Evolutionary conservation across 345 rosid genomes (phyloP).

Genomic region (Litchi chinensis): DNA sequence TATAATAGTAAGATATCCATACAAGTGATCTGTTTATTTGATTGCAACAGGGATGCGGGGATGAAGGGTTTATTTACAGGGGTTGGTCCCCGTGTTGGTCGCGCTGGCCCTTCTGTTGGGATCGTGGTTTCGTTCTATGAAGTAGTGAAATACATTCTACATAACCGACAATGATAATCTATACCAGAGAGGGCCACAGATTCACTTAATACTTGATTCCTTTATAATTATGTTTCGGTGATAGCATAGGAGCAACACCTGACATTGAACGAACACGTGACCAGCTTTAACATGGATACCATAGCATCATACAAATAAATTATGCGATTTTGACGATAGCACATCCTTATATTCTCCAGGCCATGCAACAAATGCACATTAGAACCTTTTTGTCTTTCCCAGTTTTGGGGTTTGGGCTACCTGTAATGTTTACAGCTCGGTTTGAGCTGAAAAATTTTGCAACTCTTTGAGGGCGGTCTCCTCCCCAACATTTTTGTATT

Average conservation of each 20-base stretch:
- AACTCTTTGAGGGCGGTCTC: not conserved
- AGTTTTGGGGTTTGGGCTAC: conserved; percentile 23
- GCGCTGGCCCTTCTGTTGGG: conserved; percentile 95
- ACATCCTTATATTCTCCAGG: conserved; percentile 1
- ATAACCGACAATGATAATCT: conserved; percentile 41
- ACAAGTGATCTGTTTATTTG: not conserved
- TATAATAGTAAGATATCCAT: not conserved
- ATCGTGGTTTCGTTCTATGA: conserved; percentile 93
- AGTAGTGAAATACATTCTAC: conserved; percentile 73
- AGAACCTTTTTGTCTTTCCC: conserved; percentile 16
- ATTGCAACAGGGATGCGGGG: conserved; percentile 69
- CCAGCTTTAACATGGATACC: conserved; percentile 13
- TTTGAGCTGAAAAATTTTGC: conserved; percentile 41
- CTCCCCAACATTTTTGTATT: not conserved
- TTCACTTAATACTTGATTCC: conserved; percentile 10
- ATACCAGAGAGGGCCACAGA: conserved; percentile 17
- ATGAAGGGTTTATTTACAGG: conserved; percentile 86
- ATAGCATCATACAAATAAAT: conserved; percentile 16
- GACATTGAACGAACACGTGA: not conserved
- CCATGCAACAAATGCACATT: not conserved
- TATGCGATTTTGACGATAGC: conserved; percentile 6
- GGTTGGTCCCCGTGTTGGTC: conserved; percentile 87
- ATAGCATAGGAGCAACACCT: conserved; percentile 25
- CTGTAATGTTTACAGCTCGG: conserved; percentile 12
- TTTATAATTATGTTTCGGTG: conserved; percentile 9